A percentile compares a stretch with the other conserved stretches of the same genome.
Evolutionary conservation across 2,329 filamentous ascomycete genomes (phyloP).

Genomic region (Epichloe bromicola): DNA sequence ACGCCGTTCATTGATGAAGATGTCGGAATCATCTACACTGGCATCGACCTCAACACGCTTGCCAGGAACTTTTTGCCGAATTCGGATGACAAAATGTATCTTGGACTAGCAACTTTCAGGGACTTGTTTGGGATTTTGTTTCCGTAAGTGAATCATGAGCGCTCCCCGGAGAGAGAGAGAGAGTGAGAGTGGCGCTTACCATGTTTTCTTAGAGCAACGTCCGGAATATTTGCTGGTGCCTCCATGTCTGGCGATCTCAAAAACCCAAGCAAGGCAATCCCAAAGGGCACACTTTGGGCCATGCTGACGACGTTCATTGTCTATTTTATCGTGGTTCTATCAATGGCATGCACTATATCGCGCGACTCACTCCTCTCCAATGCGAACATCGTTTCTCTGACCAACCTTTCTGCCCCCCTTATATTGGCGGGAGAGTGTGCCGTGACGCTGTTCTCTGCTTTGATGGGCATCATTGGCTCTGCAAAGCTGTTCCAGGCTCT

Average conservation of each 20-base stretch:
- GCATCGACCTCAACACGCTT: conserved; percentile 57
- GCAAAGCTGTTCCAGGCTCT: conserved; percentile 77
- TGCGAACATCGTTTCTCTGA: conserved; percentile 68
- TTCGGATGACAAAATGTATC: conserved; percentile 46
- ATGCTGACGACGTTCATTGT: conserved; percentile 62
- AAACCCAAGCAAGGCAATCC: conserved; percentile 73
- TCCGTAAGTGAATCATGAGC: conserved; percentile 28
- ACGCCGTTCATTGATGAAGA: conserved; percentile 51
- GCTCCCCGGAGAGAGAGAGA: no score
- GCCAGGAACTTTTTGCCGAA: conserved; percentile 63
- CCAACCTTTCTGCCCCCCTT: conserved; percentile 62
- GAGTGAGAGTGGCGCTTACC: conserved; percentile 14
- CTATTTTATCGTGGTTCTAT: conserved; percentile 64
- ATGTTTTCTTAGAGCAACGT: conserved; percentile 27
- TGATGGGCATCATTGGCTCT: conserved; percentile 79
- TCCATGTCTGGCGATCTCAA: conserved; percentile 83
- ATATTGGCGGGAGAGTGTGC: conserved; percentile 74
- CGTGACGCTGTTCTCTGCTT: conserved; percentile 68
- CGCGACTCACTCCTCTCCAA: conserved; percentile 61
- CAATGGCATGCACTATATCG: conserved; percentile 65
- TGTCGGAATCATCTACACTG: conserved; percentile 63
- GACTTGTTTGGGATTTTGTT: conserved; percentile 80
- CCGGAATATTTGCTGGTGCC: conserved; percentile 54
- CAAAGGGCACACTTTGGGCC: conserved; percentile 69
- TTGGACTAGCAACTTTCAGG: conserved; percentile 58